Conservation (phyloP, 306 rosid species). For the peach (Prunus persica) region DNA sequence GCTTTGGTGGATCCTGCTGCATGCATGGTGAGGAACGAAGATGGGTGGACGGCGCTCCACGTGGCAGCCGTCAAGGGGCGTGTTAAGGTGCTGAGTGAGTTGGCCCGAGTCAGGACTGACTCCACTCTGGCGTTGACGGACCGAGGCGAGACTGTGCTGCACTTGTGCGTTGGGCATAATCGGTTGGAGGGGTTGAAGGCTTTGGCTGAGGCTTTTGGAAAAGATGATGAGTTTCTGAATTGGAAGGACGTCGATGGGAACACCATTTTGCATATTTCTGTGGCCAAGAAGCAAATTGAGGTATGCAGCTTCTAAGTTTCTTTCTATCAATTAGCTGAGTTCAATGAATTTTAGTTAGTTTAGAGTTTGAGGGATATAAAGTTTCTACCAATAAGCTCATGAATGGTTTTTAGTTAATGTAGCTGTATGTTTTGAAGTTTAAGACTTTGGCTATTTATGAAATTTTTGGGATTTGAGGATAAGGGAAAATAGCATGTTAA, state of each 20-base stretch:
- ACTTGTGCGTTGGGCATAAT: conserved; percentile 28
- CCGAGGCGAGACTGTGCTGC: conserved; percentile 28
- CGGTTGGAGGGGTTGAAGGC: conserved; percentile 27
- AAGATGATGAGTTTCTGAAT: conserved; percentile 8
- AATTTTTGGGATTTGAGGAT: neutral
- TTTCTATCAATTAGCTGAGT: neutral
- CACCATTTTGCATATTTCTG: conserved; percentile 32
- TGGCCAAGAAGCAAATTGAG: conserved; percentile 30
- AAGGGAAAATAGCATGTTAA: neutral
- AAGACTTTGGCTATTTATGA: neutral
- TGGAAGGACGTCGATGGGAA: conserved; percentile 27
- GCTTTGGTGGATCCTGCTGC: conserved; percentile 9
- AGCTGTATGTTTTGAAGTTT: neutral
- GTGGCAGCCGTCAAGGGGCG: conserved; percentile 34
- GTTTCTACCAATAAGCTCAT: neutral
- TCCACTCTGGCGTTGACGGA: conserved; percentile 21
- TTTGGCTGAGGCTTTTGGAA: conserved; percentile 15
- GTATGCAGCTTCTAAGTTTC: neutral
- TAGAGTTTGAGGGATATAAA: neutral
- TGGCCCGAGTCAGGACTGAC: conserved; percentile 7
- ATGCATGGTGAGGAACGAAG: conserved; percentile 22
- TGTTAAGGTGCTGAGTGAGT: conserved; percentile 19
- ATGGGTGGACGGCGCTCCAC: conserved; percentile 33
- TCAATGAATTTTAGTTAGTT: neutral
- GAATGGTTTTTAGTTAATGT: neutral